Evolutionary conservation across 176 grass and related monocot species (phyloP).

Genomic region (Eragrostis curvula): DNA sequence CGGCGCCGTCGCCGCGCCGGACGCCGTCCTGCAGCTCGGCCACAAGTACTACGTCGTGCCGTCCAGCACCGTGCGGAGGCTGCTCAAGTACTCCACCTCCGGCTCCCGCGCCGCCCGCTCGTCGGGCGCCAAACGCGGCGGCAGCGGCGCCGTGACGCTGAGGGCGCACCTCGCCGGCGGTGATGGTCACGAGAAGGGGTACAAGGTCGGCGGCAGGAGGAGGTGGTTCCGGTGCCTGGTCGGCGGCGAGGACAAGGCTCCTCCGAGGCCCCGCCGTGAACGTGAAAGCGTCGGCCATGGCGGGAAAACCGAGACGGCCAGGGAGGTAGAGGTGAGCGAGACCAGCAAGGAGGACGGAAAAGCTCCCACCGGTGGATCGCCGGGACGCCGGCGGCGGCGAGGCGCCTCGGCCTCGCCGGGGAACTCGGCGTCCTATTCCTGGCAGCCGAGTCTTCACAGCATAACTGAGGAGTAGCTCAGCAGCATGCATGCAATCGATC

Average conservation of each 20-base stretch:
- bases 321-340: neutral
- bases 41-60: conserved; percentile 67
- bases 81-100: conserved; percentile 40
- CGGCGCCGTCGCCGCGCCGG: conserved; percentile 41
- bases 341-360: neutral
- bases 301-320: neutral
- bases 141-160: neutral
- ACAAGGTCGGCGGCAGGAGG: conserved; percentile 18
- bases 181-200: conserved; percentile 2
- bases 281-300: neutral
- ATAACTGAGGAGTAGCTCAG: conserved; percentile 58
- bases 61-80: conserved; percentile 53
- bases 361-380: neutral
- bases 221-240: conserved; percentile 37
- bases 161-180: conserved; percentile 29
- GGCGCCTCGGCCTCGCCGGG: conserved; percentile 46
- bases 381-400: neutral
- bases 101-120: neutral
- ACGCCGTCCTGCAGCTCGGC: conserved; percentile 45
- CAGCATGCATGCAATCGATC: too few relatives aligned
- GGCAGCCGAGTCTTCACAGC: conserved; percentile 66
- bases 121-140: neutral
- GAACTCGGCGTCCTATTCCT: conserved; percentile 44
- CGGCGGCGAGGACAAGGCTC: neutral
- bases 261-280: too few relatives aligned